Evolutionary conservation across 768 basidiomycete genomes (phyloP).

Genomic region (Amanita subjunquillea): DNA sequence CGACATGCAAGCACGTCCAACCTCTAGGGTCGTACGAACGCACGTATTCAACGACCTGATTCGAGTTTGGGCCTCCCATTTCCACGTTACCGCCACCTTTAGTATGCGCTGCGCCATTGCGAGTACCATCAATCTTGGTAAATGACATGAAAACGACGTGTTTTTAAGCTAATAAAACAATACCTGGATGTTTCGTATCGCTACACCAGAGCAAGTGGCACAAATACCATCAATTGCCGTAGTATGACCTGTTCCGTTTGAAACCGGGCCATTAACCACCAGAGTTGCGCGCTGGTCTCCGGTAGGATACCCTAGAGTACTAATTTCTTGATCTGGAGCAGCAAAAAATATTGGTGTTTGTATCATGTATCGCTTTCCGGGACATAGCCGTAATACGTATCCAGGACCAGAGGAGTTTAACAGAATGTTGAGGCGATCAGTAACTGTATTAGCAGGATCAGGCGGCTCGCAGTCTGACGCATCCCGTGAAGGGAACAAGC

Average conservation of each 20-base stretch:
- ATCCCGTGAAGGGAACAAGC: constrained; percentile 1
- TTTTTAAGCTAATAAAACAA: neutral
- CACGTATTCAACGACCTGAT: constrained; percentile 71
- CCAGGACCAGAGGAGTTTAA: constrained; percentile 58
- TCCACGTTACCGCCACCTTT: constrained; percentile 73
- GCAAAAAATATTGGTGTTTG: constrained; percentile 58
- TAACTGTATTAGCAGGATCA: constrained; percentile 49
- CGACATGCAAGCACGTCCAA: constrained; percentile 78
- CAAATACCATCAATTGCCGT: constrained; percentile 67
- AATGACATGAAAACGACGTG: neutral
- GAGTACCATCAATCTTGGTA: constrained; percentile 62
- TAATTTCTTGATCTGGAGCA: constrained; percentile 69
- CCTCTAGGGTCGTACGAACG: constrained; percentile 66
- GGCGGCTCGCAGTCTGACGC: constrained; percentile 27
- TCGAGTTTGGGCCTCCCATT: constrained; percentile 66
- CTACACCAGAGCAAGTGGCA: constrained; percentile 43
- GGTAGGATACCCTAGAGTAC: constrained; percentile 66
- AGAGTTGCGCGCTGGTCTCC: constrained; percentile 59
- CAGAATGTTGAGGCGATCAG: constrained; percentile 54
- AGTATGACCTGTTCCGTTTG: constrained; percentile 56
- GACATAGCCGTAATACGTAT: constrained; percentile 61
- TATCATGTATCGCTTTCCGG: constrained; percentile 48
- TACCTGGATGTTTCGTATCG: constrained; percentile 66
- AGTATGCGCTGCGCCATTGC: constrained; percentile 40
- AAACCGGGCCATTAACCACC: constrained; percentile 53